phyloP scores from a whole-genome alignment of 2,329 filamentous ascomycete species.

The Monilinia aucupariae region DNA sequence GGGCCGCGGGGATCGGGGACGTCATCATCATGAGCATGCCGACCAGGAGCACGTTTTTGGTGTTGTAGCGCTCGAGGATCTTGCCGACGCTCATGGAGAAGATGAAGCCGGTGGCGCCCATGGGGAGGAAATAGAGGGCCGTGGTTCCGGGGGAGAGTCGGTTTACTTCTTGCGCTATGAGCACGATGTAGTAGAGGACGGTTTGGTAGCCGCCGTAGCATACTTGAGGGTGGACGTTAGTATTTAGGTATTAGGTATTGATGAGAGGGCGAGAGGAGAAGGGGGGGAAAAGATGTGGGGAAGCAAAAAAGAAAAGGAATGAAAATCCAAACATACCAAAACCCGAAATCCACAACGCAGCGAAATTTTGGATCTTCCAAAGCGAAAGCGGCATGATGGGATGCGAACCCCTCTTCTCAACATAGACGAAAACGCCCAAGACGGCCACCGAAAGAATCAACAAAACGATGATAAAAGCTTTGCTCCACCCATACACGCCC shows the following conservation, averaged over 20 bases:
- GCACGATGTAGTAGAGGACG: slow-evolving; percentile 40
- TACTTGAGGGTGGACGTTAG: slow-evolving; percentile 26
- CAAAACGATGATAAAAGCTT: slow-evolving; percentile 42
- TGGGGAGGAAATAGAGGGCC: slow-evolving; percentile 40
- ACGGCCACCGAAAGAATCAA: slow-evolving; percentile 38
- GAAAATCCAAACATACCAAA: slow-evolving; percentile 34
- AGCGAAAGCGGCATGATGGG: slow-evolving; percentile 43
- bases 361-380: slow-evolving; percentile 44
- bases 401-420: slow-evolving; percentile 42
- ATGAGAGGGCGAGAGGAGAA: no score
- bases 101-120: slow-evolving; percentile 39
- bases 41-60: slow-evolving; percentile 7
- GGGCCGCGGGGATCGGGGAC: slow-evolving; percentile 3
- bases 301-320: not conserved
- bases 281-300: no score
- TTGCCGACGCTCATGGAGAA: slow-evolving; percentile 36
- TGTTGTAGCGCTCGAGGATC: slow-evolving; percentile 38
- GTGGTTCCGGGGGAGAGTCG: slow-evolving; percentile 38
- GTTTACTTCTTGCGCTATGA: slow-evolving; percentile 40
- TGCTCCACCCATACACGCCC: slow-evolving; percentile 43
- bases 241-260: not conserved
- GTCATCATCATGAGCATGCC: slow-evolving; percentile 17
- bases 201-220: slow-evolving; percentile 42
- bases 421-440: slow-evolving; percentile 37
- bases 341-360: slow-evolving; percentile 42